A percentile compares a stretch with the other conserved stretches of the same genome.
Evolutionary conservation across 2,329 filamentous ascomycete genomes (phyloP).

Genomic region (Paradendryphiella salina): DNA sequence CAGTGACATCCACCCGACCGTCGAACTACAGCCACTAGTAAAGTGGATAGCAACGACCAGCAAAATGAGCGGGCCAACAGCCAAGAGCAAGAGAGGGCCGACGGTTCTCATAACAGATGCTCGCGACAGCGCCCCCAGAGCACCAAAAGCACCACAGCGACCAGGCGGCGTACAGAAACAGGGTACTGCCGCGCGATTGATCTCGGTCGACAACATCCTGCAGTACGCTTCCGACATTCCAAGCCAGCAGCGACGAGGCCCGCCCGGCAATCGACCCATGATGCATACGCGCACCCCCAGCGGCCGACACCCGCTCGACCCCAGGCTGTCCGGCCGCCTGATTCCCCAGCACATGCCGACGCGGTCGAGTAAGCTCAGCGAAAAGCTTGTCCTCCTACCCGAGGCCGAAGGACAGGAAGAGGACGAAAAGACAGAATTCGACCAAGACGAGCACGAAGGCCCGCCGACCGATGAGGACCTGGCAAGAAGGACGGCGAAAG

Average conservation of each 20-base stretch:
- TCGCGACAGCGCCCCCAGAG: slow-evolving; percentile 50
- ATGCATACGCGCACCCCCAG: slow-evolving; percentile 55
- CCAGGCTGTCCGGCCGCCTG: slow-evolving; percentile 60
- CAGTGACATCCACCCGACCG: background rate
- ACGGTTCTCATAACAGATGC: slow-evolving; percentile 59
- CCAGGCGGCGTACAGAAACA: slow-evolving; percentile 41
- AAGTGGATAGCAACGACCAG: slow-evolving; percentile 12
- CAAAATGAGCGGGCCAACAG: slow-evolving; percentile 41
- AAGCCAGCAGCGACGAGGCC: slow-evolving; percentile 82
- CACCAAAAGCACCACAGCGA: slow-evolving; percentile 31
- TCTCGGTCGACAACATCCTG: slow-evolving; percentile 90
- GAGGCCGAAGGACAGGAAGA: slow-evolving; percentile 68
- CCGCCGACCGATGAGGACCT: slow-evolving; percentile 71
- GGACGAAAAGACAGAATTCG: slow-evolving; percentile 57
- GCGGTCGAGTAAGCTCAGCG: slow-evolving; percentile 88
- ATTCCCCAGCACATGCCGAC: slow-evolving; percentile 70
- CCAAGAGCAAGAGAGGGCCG: slow-evolving; percentile 46
- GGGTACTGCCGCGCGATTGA: slow-evolving; percentile 59
- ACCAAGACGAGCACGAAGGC: slow-evolving; percentile 59
- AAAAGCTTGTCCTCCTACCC: slow-evolving; percentile 93
- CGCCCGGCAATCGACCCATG: slow-evolving; percentile 59
- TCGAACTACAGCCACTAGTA: slow-evolving; percentile 12
- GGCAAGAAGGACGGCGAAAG: slow-evolving; percentile 65
- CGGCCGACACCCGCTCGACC: slow-evolving; percentile 57
- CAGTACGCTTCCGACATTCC: slow-evolving; percentile 94